Evolutionary conservation across 495 filamentous ascomycete genomes (phyloP), one percentile per base, ranked within the genome.

Genomic region (Melanomma pulvis-pyrius): DNA sequence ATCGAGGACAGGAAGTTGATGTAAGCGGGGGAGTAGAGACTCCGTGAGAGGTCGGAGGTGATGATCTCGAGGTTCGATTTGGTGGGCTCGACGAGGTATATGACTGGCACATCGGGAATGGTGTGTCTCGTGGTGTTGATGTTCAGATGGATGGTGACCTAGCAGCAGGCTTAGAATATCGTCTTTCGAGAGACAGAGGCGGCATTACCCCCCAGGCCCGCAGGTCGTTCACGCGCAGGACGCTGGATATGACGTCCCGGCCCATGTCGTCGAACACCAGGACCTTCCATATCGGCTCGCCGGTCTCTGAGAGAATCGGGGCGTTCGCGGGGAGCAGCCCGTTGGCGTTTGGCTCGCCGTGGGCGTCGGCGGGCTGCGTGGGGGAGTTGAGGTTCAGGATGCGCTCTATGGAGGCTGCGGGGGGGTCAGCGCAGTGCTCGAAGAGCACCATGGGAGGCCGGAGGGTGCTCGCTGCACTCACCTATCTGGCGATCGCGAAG

Each of bases 1-100:
- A 99, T 90, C 32, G 96, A 98, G 51, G 91, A 93, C 28, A 99
- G 85, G 76, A 98, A 98, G 79, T 99, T 99, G 76, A 99, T 86
- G 72, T 97, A 94, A 70, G 96, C 93, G 1, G 92, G 91, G 59
- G 92, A 90, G 78, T 99, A 99, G 28, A 99, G 84, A 44, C 86
- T 88, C 63, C 87, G 90, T 39, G 92, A 84, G 17, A 99, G 86
- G 72, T 99, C 96, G 50, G 82, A 82, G n/a, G 91, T 92, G 59
- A 99, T 93, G 28, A 84, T 81, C 71, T 90, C 83, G 26, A 97
- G 82, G 68, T 98, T 97, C 46, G 85, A 79, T 11, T 86, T 69
- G 13, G 87, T 96, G 6, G 96, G 96, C 73, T 99, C 96, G 70
- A 98, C 84, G 15, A 99, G 83, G 74, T 99, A 99, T 56, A 99